Conservation (phyloP, 2,329 filamentous ascomycete genomes). For the Biscogniauxia mediterranea region DNA sequence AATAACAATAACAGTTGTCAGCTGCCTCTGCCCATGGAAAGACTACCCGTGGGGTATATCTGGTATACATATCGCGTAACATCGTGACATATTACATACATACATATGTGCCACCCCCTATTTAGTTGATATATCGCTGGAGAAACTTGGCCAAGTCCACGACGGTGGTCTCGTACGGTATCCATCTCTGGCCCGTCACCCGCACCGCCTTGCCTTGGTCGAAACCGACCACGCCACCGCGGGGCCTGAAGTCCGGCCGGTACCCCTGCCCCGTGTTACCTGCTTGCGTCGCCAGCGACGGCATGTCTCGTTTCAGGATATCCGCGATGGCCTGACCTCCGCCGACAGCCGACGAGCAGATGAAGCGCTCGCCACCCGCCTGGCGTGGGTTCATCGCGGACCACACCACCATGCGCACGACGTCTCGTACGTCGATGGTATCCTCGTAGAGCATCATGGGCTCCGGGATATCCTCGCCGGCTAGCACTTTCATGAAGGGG, state of each 20-base stretch:
- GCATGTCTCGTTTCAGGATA: slow-evolving; percentile 23
- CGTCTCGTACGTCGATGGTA: slow-evolving; percentile 27
- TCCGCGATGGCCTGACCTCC: slow-evolving; percentile 28
- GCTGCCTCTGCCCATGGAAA: neutral
- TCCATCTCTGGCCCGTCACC: slow-evolving; percentile 33
- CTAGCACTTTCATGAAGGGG: slow-evolving; percentile 22
- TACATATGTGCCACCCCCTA: too few species aligned
- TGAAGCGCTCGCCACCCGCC: slow-evolving; percentile 28
- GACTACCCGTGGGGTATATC: neutral
- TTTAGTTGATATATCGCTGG: slow-evolving; percentile 15
- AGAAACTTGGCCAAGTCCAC: slow-evolving; percentile 21
- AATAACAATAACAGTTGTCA: neutral
- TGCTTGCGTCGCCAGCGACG: slow-evolving; percentile 12
- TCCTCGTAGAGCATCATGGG: slow-evolving; percentile 23
- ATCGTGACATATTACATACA: neutral
- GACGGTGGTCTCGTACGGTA: slow-evolving; percentile 31
- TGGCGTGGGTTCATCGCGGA: slow-evolving; percentile 18
- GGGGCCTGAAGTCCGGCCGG: slow-evolving; percentile 18
- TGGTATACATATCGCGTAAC: neutral
- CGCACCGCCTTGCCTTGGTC: slow-evolving; percentile 29
- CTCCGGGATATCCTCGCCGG: slow-evolving; percentile 21
- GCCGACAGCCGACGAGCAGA: slow-evolving; percentile 25
- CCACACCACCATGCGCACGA: slow-evolving; percentile 30
- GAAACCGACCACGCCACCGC: slow-evolving; percentile 17
- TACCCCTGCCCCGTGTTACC: slow-evolving; percentile 26